Evolutionary conservation across 768 basidiomycete species (phyloP), one percentile per base, ranked within the genome.

Genomic region (Phanerochaete sordida): DNA sequence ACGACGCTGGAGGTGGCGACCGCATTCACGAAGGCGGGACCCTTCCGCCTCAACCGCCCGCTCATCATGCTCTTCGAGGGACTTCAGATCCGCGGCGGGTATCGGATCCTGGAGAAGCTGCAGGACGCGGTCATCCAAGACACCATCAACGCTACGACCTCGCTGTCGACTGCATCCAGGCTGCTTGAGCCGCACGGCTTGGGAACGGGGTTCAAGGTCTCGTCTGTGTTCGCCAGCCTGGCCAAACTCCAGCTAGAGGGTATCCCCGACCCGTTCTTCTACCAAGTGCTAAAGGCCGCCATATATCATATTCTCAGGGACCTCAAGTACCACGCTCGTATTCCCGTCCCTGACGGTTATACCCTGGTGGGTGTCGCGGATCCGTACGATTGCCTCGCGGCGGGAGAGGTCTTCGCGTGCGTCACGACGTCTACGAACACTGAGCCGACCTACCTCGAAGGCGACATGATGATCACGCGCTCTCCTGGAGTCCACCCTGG

Each of bases 401-500:
- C 77, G 58, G 76, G 76, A 1, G 73, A 87, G 62, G 79, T 90
- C 21, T 90, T 86, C 65, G 84, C 80, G 2, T 86, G 82, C 59
- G 71, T 84, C 44, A 24, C 44, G 8, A 26, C 53, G 24, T 31
- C 35, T 15, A 26, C 28, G 23, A 27, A 50, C 7, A 39, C 19
- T 8, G 57, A 48, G 27, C 76, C 62, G 76, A 68, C 67, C 3
- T 85, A 81, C 64, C 73, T 88, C 1, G 71, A 80, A 62, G 86
- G 87, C 0, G 72, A 69, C 1, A 73, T 84, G 69, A 65, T 87
- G 43, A 77, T 90, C 37, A 85, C 84, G 3, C 78, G 88, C 11
- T 88, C 86, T 2, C 88, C 88, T 0, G 81, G 80, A 0, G 87
- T 87, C 24, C 87, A 88, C 65, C 88, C 87, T 5, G 88, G 86